These are phyloP conservation scores for Pleurotus tuoliensis DNA, from an alignment of 768 basidiomycete species.

Conservation along the genomic window DNA sequence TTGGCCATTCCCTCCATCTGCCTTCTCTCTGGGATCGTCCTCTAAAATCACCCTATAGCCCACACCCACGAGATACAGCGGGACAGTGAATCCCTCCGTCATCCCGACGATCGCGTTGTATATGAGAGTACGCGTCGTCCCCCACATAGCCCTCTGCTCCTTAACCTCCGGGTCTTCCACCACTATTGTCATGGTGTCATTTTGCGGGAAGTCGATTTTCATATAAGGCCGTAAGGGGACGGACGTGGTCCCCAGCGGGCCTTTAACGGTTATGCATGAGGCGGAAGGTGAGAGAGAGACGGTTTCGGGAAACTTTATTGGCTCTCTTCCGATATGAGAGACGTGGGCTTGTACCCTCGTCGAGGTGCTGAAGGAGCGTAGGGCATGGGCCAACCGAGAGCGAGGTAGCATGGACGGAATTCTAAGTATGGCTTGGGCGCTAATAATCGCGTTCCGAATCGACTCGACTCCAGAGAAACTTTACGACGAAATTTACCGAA, in stretches of 20 bases:
- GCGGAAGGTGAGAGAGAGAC: slow-evolving; percentile 39
- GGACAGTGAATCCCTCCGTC: slow-evolving; percentile 80
- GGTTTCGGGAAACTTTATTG: slow-evolving; percentile 42
- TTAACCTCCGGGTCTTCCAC: slow-evolving; percentile 69
- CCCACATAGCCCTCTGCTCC: slow-evolving; percentile 89
- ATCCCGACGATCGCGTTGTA: slow-evolving; percentile 88
- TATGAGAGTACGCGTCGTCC: slow-evolving; percentile 88
- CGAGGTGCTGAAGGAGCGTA: slow-evolving; percentile 4
- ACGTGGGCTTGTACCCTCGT: slow-evolving; percentile 31
- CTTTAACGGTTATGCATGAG: slow-evolving; percentile 36
- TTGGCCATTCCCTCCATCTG: slow-evolving; percentile 55
- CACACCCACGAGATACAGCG: slow-evolving; percentile 89
- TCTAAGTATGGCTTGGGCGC: not conserved
- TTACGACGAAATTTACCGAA: no score
- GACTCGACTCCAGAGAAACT: not conserved
- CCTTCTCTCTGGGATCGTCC: slow-evolving; percentile 62
- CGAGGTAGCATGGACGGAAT: slow-evolving; percentile 2
- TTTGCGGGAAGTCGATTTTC: slow-evolving; percentile 36
- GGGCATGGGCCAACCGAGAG: not conserved
- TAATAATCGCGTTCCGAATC: not conserved
- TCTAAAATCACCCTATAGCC: slow-evolving; percentile 90
- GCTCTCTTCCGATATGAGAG: slow-evolving; percentile 62
- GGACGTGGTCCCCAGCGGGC: slow-evolving; percentile 43
- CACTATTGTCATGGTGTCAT: slow-evolving; percentile 36
- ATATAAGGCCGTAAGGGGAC: slow-evolving; percentile 46